Evolutionary conservation across 1,284 basidiomycete species (phyloP).

Genomic region (Abortiporus biennis): DNA sequence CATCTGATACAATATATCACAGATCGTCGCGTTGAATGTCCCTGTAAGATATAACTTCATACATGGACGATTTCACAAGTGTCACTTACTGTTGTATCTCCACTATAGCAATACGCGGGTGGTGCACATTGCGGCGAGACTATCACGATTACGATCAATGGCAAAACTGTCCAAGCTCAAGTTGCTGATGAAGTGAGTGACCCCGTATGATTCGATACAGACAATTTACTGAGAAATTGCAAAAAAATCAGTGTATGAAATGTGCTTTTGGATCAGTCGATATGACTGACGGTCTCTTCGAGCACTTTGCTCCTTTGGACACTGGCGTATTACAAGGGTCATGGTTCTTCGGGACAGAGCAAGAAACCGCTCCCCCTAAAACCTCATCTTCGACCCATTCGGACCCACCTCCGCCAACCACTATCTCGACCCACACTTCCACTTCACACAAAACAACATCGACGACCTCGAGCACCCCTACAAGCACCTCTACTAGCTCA

Average conservation of each 20-base stretch:
- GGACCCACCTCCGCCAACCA: conserved; percentile 7
- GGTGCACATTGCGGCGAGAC: conserved; percentile 39
- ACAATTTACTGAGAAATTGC: too few relatives aligned
- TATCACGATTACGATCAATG: conserved; percentile 42
- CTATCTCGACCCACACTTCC: conserved; percentile 9
- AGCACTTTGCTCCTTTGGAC: conserved; percentile 17
- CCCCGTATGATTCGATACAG: too few relatives aligned
- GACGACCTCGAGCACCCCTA: conserved; percentile 2
- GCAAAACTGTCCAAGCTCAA: conserved; percentile 35
- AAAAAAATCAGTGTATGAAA: conserved; percentile 18
- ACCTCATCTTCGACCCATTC: conserved; percentile 11
- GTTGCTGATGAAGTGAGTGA: conserved; percentile 36
- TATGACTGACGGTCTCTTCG: conserved; percentile 28
- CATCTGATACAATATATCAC: background rate
- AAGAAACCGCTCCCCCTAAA: conserved; percentile 5
- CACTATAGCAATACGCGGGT: conserved; percentile 21
- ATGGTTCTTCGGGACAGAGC: conserved; percentile 17
- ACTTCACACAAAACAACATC: conserved; percentile 7
- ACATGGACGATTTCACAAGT: background rate
- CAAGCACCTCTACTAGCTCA: conserved; percentile 1
- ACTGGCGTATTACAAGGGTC: conserved; percentile 21
- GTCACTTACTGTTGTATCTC: conserved; percentile 1
- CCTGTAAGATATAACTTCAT: conserved; percentile 17
- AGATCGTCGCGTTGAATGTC: conserved; percentile 35
- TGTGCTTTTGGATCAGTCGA: conserved; percentile 21